Conservation (phyloP, 495 filamentous ascomycete species). For the Tuber calosporum region DNA sequence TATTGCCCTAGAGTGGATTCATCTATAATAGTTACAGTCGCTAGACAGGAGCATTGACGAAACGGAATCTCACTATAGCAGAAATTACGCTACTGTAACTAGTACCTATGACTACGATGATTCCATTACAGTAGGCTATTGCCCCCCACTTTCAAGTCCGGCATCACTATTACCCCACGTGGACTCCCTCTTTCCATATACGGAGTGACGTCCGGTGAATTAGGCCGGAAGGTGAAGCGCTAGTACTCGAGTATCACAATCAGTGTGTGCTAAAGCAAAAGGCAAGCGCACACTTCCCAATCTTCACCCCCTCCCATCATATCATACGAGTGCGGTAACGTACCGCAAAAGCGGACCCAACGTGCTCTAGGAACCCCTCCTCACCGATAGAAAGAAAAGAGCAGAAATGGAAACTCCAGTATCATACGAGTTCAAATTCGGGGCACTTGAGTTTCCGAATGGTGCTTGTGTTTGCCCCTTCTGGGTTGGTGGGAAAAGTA, state of each 20-base stretch:
- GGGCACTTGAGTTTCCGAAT: neutral
- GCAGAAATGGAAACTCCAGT: neutral
- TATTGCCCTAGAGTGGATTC: too few species aligned
- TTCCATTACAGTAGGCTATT: neutral
- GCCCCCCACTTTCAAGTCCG: neutral
- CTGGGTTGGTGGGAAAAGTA: neutral
- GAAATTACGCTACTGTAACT: too few species aligned
- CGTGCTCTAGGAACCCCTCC: neutral
- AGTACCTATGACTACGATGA: neutral
- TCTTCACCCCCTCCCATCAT: neutral
- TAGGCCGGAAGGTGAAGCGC: neutral
- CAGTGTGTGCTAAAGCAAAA: neutral
- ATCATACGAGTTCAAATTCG: neutral
- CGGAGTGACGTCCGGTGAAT: neutral
- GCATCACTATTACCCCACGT: neutral
- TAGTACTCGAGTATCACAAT: too few species aligned
- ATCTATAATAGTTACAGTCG: too few species aligned
- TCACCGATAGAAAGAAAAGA: neutral
- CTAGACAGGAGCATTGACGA: too few species aligned
- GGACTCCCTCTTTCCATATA: neutral
- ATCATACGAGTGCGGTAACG: neutral
- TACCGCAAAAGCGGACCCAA: neutral
- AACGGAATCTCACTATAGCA: too few species aligned
- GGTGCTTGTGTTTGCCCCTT: neutral
- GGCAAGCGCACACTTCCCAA: neutral